These are phyloP conservation scores for Corrigiola litoralis DNA, from an alignment of 179 eudicot genomes.

Conservation along the genomic window DNA sequence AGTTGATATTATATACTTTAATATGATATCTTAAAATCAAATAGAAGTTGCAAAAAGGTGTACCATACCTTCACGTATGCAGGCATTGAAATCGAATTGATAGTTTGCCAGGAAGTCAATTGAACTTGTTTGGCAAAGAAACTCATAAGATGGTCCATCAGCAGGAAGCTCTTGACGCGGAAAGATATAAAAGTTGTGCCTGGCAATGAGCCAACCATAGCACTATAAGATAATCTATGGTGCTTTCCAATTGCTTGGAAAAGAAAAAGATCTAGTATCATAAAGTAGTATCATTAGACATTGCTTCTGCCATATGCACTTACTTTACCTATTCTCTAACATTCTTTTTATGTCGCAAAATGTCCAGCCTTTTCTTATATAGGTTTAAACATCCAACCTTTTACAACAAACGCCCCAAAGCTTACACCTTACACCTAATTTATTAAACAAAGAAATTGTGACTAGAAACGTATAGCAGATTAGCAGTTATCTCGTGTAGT, in stretches of 20 bases:
- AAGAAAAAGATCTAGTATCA: background rate
- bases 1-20: background rate
- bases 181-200: conserved; percentile 91
- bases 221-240: background rate
- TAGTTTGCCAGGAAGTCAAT: conserved; percentile 83
- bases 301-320: background rate
- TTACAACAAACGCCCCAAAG: background rate
- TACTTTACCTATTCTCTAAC: background rate
- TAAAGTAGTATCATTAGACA: background rate
- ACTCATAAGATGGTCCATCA: conserved; percentile 58
- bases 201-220: conserved; percentile 24
- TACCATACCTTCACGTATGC: conserved; percentile 83
- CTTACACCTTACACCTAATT: background rate
- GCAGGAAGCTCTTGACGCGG: conserved; percentile 79
- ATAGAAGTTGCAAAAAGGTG: background rate
- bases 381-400: background rate
- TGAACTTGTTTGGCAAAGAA: conserved; percentile 86
- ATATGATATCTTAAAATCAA: background rate
- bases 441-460: too few species aligned
- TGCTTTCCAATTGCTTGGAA: background rate
- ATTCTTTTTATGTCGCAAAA: too few species aligned
- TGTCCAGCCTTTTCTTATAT: too few species aligned
- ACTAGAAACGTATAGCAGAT: too few species aligned
- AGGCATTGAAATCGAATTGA: conserved; percentile 89
- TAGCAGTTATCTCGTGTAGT: too few species aligned